A percentile compares a stretch with the other conserved stretches of the same genome.
These are phyloP conservation scores for Stylonectria norvegica DNA, from an alignment of 2,329 filamentous ascomycete species.

Conservation along the genomic window DNA sequence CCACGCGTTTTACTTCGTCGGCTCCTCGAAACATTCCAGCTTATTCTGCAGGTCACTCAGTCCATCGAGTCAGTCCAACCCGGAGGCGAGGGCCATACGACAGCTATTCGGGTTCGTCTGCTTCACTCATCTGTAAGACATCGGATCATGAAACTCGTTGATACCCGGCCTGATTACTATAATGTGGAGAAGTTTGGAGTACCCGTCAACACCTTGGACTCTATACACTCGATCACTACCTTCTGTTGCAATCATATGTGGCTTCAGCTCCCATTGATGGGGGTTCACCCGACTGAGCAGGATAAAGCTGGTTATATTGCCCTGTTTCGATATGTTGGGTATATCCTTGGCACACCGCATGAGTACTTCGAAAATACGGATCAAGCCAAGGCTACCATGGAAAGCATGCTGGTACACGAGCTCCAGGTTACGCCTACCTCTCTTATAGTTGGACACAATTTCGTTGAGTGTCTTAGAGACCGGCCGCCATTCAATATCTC, in stretches of 20 bases:
- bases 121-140: constrained; percentile 63
- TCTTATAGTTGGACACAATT: constrained; percentile 35
- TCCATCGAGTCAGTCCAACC: constrained; percentile 57
- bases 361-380: constrained; percentile 23
- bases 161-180: constrained; percentile 56
- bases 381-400: constrained; percentile 32
- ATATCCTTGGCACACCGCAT: constrained; percentile 29
- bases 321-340: constrained; percentile 41
- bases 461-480: constrained; percentile 36
- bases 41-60: constrained; percentile 55
- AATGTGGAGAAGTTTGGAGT: constrained; percentile 55
- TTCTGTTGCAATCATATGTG: constrained; percentile 62
- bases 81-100: constrained; percentile 58
- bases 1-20: constrained; percentile 56
- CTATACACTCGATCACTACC: constrained; percentile 59
- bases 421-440: constrained; percentile 33
- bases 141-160: constrained; percentile 56
- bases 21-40: constrained; percentile 46
- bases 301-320: constrained; percentile 63
- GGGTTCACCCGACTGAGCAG: constrained; percentile 53
- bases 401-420: constrained; percentile 34
- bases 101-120: constrained; percentile 61
- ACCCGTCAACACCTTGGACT: constrained; percentile 64
- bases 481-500: constrained; percentile 36
- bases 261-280: constrained; percentile 60